Base-by-base conservation (phyloP, 2,329 filamentous ascomycete genomes). In the Helotiales sp. region DNA sequence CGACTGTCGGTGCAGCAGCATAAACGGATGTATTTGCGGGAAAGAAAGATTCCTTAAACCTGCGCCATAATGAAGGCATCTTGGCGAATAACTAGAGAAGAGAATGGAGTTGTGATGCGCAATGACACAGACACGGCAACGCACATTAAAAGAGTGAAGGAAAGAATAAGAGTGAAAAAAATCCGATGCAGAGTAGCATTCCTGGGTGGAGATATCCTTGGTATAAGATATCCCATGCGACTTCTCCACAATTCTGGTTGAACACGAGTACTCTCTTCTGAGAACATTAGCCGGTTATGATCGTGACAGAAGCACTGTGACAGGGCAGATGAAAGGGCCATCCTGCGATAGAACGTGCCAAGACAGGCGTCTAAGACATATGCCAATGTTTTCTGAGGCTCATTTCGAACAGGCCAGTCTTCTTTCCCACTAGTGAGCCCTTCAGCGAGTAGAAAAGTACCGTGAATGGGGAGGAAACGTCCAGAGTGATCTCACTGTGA, bases 1-100 rank as follows among this genome's bases (percentile, higher is more conserved):
- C 57, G n/a, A 60, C 56, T 13, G 63, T 63, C 25, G 55, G 40
- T 44, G 63, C 63, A 7, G 63, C 58, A 5, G 63, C 60, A 34
- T 56, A 65, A 19, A 61, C 52, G 6, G 58, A 55, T 13, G n/a
- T 33, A 5, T 44, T 52, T 19, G 51, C 54, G 17, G 63, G 58
- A 36, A 58, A 58, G 22, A 62, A 54, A 22, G 62, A 55, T n/a
- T n/a, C 29, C 49, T 58, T 59, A 34, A 62, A 33, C n/a, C 25
- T 55, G 24, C 54, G 44, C 53, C 58, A 61, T 22, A 15, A 17
- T 24, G 54, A 56, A 33, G 54, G 29, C 61, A 63, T 63, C 9
- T 55, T 60, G 51, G 48, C 17, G 40, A 31, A 33, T 34, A 19
- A 38, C 10, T 24, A 52, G 36, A 52, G 15, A 48, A 53, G 22